These are phyloP conservation scores for Coix lacrymajobi DNA, from an alignment of 176 grass and related monocot species.

Conservation along the genomic window DNA sequence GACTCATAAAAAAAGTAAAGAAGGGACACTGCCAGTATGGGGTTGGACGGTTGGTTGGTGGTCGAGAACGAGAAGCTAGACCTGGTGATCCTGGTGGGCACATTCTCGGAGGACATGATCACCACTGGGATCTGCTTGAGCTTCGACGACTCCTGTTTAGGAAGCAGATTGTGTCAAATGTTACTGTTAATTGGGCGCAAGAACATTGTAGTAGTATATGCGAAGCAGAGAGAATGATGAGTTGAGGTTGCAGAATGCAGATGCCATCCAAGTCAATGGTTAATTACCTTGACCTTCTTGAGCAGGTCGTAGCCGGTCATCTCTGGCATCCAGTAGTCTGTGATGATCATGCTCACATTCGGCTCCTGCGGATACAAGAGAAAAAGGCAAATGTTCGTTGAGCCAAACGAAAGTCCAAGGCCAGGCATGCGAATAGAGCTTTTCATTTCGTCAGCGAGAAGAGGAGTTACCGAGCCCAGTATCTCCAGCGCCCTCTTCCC, in stretches of 20 bases:
- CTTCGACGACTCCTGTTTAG: constrained; percentile 30
- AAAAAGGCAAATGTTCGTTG: neutral
- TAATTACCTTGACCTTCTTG: constrained; percentile 41
- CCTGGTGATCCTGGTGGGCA: constrained; percentile 38
- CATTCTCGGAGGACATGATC: constrained; percentile 47
- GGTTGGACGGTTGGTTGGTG: neutral
- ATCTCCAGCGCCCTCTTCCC: constrained; percentile 39
- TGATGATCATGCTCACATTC: constrained; percentile 51
- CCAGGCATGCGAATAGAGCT: too few relatives aligned
- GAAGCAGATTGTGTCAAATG: neutral
- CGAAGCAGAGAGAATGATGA: neutral
- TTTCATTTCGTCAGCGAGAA: neutral
- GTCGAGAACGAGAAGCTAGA: neutral
- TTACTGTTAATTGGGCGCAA: too few relatives aligned
- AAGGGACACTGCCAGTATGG: neutral
- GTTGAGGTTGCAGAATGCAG: neutral
- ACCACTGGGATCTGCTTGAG: constrained; percentile 43
- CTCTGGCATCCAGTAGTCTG: constrained; percentile 50
- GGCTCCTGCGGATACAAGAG: constrained; percentile 6
- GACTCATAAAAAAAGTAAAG: neutral
- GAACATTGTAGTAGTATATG: too few relatives aligned
- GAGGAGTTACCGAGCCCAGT: neutral
- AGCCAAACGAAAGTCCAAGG: neutral
- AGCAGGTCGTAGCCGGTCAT: constrained; percentile 48
- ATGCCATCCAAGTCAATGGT: neutral